Base-by-base conservation (phyloP, 1,284 basidiomycete species). In the Salmacisia buchloeana region DNA sequence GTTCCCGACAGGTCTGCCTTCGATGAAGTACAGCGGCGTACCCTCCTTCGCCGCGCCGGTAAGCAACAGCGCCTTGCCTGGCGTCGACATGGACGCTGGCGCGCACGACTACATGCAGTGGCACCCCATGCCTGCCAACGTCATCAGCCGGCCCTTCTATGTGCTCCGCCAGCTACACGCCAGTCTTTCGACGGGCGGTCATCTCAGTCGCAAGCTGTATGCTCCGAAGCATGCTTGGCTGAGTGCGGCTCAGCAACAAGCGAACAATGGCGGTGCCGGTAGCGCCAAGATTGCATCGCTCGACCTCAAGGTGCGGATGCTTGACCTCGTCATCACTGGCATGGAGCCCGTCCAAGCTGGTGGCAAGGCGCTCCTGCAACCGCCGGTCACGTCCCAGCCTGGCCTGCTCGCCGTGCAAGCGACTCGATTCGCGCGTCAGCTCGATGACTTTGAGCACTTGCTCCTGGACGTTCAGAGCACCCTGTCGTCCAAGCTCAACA, bases 151-250 rank as follows among this genome's bases (percentile, higher is more conserved):
- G 27, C 73, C 73, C 2, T 75, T 71, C 59, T 45, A 59, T 41
- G 39, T 66, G 13, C 64, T 68, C 61, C 57, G 60, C 3, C 63
- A 63, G 56, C 63, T 74, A 10, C 62, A 60, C 10, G n/a, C 25
- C 7, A 68, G 64, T 41, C 71, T 74, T 18, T 13, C 27, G 2
- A 34, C 38, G 0, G 94, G 94, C 12, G 91, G 89, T 13, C 96
- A 94, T 78, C 83, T 97, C 63, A 94, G 92, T 1, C 87, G 87
- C 29, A 85, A 88, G 45, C 82, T 98, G 65, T 94, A 93, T 80
- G 88, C 97, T 23, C 90, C 92, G 4, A 86, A 88, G 54, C 88
- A 89, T 67, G 87, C 94, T 10, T 98, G 94, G 94, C 65, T 62
- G 25, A n/a, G n/a, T n/a, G 29, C 27, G 15, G 27, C 23, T 10